phyloP scores from a whole-genome alignment of 768 basidiomycete species.

The Artomyces pyxidatus region DNA sequence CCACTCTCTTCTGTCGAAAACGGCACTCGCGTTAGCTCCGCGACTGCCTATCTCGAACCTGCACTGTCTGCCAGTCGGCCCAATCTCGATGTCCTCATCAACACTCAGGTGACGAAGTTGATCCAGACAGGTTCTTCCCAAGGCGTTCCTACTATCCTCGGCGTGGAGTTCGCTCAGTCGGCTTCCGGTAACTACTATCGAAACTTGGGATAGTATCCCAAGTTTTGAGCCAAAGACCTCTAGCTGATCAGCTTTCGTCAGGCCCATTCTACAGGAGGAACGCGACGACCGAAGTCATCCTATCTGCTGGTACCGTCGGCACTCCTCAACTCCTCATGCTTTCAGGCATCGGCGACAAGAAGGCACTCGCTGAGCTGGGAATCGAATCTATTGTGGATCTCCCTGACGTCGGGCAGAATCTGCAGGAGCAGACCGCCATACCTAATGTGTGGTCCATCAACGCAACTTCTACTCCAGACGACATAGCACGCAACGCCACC shows the following conservation, averaged over 20 bases:
- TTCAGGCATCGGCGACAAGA: conserved; percentile 1
- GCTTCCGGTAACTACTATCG: not conserved
- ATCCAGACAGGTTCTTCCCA: not conserved
- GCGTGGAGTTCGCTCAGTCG: not conserved
- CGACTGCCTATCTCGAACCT: conserved; percentile 3
- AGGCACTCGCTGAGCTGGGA: not conserved
- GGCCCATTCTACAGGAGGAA: not conserved
- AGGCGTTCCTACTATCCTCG: not conserved
- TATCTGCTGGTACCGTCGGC: not conserved
- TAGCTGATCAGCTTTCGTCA: not conserved
- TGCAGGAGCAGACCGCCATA: not conserved
- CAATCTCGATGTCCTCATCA: conserved; percentile 1
- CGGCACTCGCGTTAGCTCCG: conserved; percentile 6
- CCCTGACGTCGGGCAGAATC: conserved; percentile 1
- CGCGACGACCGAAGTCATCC: conserved; percentile 1
- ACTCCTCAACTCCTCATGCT: conserved; percentile 2
- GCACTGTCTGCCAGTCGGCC: not conserved
- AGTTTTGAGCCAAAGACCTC: not conserved
- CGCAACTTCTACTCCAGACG: conserved; percentile 1
- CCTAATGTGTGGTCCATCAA: not conserved
- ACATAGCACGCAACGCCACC: not conserved
- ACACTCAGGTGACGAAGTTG: conserved; percentile 1
- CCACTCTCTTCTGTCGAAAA: not conserved
- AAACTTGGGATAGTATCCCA: no score
- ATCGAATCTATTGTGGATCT: not conserved